Conservation (phyloP, 257 asterid genomes). For the Rauvolfia tetraphylla region DNA sequence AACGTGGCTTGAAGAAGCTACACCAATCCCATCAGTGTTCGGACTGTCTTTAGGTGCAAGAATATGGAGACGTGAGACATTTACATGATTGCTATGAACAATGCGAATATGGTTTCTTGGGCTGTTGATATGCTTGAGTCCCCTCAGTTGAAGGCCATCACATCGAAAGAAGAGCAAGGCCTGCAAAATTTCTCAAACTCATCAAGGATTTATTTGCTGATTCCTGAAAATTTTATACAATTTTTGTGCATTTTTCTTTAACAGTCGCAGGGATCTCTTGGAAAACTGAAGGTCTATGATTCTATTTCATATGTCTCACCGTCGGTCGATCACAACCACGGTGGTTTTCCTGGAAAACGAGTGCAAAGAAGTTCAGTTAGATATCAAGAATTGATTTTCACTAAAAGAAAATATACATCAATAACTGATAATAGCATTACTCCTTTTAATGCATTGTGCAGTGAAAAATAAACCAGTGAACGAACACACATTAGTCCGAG, state of each 20-base stretch:
- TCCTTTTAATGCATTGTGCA: background rate
- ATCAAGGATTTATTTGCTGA: background rate
- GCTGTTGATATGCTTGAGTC: constrained; percentile 16
- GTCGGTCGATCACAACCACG: constrained; percentile 21
- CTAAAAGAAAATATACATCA: too few relatives aligned
- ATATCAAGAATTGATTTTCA: too few relatives aligned
- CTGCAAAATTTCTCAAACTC: constrained; percentile 4
- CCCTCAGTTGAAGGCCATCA: constrained; percentile 15
- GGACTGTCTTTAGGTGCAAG: constrained; percentile 23
- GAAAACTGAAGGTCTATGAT: background rate
- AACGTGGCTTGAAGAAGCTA: constrained; percentile 14
- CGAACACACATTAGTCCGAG: background rate
- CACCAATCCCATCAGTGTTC: constrained; percentile 24
- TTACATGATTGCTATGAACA: background rate
- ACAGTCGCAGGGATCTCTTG: too few relatives aligned
- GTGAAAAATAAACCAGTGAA: too few relatives aligned
- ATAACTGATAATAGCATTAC: background rate
- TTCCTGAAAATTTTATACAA: background rate
- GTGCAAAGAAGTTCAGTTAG: background rate
- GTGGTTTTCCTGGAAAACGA: constrained; percentile 16
- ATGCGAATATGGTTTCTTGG: constrained; percentile 19
- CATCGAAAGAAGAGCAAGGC: constrained; percentile 14
- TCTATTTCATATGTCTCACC: constrained; percentile 6
- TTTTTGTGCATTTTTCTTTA: background rate
- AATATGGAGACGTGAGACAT: constrained; percentile 10